Percentiles rank a stretch among this genome's conserved stretches.
Evolutionary conservation across 2,329 filamentous ascomycete genomes (phyloP).

Genomic region (Aspergillus piperis): DNA sequence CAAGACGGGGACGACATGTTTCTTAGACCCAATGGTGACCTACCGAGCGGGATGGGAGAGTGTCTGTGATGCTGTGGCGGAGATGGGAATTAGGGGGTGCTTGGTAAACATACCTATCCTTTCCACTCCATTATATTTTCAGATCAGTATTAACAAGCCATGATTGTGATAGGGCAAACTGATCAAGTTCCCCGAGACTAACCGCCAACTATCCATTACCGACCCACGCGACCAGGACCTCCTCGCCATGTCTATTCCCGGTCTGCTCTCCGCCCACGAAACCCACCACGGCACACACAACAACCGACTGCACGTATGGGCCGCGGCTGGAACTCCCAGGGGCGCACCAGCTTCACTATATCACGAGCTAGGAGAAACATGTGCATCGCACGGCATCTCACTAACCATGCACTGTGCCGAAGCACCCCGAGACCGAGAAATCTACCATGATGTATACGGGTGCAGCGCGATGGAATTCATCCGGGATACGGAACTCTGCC

Average conservation of each 20-base stretch:
- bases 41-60: conserved; percentile 14
- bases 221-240: conserved; percentile 31
- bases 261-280: conserved; percentile 24
- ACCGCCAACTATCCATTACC: conserved; percentile 29
- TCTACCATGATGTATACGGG: conserved; percentile 7
- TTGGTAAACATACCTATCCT: conserved; percentile 21
- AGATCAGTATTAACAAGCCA: too few relatives aligned
- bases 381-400: conserved; percentile 2
- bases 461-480: conserved; percentile 15
- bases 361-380: conserved; percentile 1
- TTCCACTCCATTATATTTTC: rapidly evolving
- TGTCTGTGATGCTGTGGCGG: conserved; percentile 44
- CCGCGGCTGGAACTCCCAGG: conserved; percentile 6
- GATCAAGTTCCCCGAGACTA: conserved; percentile 29
- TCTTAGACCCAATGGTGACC: conserved; percentile 54
- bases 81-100: conserved; percentile 49
- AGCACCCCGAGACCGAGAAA: conserved; percentile 5
- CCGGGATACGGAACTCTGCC: conserved; percentile 25
- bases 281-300: conserved; percentile 18
- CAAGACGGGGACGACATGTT: conserved; percentile 53
- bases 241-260: conserved; percentile 30
- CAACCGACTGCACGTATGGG: conserved; percentile 9
- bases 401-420: conserved; percentile 13
- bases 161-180: conserved; percentile 6
- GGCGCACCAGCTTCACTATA: conserved; percentile 5